These are phyloP conservation scores for Rhodotorula sp. DNA, from an alignment of 1,284 basidiomycete genomes.

Conservation along the genomic window DNA sequence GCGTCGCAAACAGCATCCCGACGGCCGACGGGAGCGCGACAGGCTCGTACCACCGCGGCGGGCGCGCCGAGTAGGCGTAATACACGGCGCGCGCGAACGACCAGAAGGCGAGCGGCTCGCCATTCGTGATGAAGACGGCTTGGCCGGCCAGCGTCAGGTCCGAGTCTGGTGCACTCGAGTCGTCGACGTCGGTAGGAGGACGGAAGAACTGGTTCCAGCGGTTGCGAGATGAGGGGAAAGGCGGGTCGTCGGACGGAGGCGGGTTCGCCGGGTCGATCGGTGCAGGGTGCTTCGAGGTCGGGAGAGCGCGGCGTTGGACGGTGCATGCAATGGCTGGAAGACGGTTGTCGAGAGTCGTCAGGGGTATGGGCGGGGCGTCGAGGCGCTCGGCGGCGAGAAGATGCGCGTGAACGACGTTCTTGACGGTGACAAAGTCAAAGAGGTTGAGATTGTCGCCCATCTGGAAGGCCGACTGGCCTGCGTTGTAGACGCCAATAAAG, in stretches of 20 bases:
- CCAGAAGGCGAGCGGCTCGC: conserved; percentile 95
- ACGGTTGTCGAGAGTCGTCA: conserved; percentile 58
- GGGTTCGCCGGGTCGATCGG: conserved; percentile 1
- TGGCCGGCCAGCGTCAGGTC: conserved; percentile 66
- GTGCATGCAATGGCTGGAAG: conserved; percentile 60
- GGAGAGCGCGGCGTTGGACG: conserved; percentile 28
- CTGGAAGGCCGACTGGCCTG: conserved; percentile 87
- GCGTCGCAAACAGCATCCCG: conserved; percentile 57
- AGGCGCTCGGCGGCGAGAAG: conserved; percentile 88
- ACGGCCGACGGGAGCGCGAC: conserved; percentile 50
- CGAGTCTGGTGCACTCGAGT: not conserved
- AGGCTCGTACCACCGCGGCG: conserved; percentile 50
- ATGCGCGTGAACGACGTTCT: conserved; percentile 92
- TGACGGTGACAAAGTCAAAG: conserved; percentile 97
- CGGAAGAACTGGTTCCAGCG: conserved; percentile 58
- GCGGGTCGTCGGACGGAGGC: conserved; percentile 57
- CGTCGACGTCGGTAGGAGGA: not conserved
- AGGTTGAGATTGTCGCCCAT: conserved; percentile 91
- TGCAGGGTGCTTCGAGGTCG: conserved; percentile 36
- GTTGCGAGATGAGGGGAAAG: conserved; percentile 54
- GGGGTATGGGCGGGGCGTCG: conserved; percentile 51
- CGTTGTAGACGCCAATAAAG: conserved; percentile 75
- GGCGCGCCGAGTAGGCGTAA: conserved; percentile 66
- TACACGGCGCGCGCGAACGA: conserved; percentile 84
- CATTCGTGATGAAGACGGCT: conserved; percentile 96